phyloP scores from a whole-genome alignment of 1,139 yeast genomes.

The Protomyces pachydermus region DNA sequence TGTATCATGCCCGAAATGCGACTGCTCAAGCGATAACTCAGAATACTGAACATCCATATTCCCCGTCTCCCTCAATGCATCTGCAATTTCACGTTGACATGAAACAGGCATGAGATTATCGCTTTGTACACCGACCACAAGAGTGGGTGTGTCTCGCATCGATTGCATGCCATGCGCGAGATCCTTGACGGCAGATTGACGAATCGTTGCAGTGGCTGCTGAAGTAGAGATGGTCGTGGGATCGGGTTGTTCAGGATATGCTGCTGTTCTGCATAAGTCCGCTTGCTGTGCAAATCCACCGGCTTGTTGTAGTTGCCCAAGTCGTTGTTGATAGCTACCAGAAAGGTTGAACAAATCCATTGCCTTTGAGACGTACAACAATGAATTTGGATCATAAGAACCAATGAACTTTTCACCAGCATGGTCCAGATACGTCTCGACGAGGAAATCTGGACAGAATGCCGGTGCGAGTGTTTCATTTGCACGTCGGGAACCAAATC shows the following conservation, averaged over 20 bases:
- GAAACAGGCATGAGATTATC: conserved; percentile 89
- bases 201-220: conserved; percentile 8
- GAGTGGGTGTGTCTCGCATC: conserved; percentile 58
- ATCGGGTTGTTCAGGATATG: conserved; percentile 47
- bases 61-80: conserved; percentile 50
- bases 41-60: conserved; percentile 50
- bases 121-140: conserved; percentile 86
- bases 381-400: conserved; percentile 87
- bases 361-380: conserved; percentile 80
- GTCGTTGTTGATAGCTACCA: conserved; percentile 26
- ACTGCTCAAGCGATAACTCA: conserved; percentile 69
- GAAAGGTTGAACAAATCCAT: conserved; percentile 84
- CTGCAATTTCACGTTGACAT: conserved; percentile 83
- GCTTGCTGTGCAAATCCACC: not conserved
- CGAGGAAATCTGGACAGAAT: conserved; percentile 83
- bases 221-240: not conserved
- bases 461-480: conserved; percentile 78
- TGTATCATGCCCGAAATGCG: conserved; percentile 87
- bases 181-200: conserved; percentile 45
- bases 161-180: conserved; percentile 59
- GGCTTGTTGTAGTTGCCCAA: not conserved
- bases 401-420: conserved; percentile 91
- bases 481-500: conserved; percentile 84
- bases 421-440: conserved; percentile 88
- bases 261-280: conserved; percentile 35